Evolutionary conservation across 345 rosid genomes (phyloP), one percentile per base, ranked within the genome.

Genomic region (Noccaea caerulescens): DNA sequence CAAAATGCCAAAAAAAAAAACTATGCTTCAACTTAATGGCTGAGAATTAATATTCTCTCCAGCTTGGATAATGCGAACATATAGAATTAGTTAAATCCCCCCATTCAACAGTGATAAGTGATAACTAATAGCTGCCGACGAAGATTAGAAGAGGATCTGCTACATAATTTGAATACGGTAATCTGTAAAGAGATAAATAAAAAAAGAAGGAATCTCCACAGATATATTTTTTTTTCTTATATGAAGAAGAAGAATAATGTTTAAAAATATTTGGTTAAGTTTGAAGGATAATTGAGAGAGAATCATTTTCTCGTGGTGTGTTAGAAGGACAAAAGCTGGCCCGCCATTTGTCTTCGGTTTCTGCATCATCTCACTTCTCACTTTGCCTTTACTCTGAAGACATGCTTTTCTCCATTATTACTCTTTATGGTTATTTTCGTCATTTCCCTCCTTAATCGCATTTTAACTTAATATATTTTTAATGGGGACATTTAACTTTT

Each of bases 341-440:
- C 79, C 79, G 50, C 58, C 60, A 63, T 63, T 25, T 69, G 74
- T 63, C 79, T 58, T 73, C 32, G 77, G 67, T 66, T 66, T 73
- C 77, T 69, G 79, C 59, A 76, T 76, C 79, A 76, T 69, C 63
- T 76, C 66, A 69, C 64, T 55, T 53, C 71, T 76, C 79, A 69
- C 75, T 76, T 76, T 56, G 34, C 55, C 75, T 69, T 76, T 69
- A 62, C 75, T 76, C 60, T 69, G 39, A 69, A 76, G 75, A 76
- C 79, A 76, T 76, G 71, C 72, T 70, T 68, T 49, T 75, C 62
- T 75, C 63, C 73, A 75, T 62, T 62, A 62, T 69, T 54, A 20
- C 69, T 68, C 53, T n/a, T 43, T 9, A 8, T 10, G 74, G 75
- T 38, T 53, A 63, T 2, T 34, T 0, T 55, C 11, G 66, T 69